phyloP scores from a whole-genome alignment of 352 stramenopile species.

The Pythium chondricola region DNA sequence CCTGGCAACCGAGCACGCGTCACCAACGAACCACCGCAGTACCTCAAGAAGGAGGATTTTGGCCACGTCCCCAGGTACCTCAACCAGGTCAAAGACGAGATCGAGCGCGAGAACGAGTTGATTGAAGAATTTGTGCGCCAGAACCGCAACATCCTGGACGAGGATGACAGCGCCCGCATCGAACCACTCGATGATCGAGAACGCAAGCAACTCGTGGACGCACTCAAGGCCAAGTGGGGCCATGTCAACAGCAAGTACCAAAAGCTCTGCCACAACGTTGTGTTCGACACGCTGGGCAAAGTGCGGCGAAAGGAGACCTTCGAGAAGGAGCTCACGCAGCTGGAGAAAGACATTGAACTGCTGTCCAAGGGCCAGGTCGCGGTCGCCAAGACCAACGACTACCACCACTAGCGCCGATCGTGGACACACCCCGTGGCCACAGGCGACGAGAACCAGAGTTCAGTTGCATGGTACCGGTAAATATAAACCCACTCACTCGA shows the following conservation, averaged over 20 bases:
- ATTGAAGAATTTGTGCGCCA: slow-evolving; percentile 90
- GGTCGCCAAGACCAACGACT: slow-evolving; percentile 42
- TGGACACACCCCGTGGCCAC: too few relatives aligned
- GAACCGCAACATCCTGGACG: slow-evolving; percentile 83
- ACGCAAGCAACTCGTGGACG: slow-evolving; percentile 74
- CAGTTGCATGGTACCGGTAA: too few relatives aligned
- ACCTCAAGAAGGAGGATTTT: slow-evolving; percentile 89
- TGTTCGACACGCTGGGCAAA: slow-evolving; percentile 90
- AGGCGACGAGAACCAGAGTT: background rate
- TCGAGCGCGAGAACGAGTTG: slow-evolving; percentile 90
- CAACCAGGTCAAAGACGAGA: slow-evolving; percentile 89
- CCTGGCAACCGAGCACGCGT: slow-evolving; percentile 47
- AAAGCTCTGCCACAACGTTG: slow-evolving; percentile 91
- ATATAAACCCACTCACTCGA: too few relatives aligned
- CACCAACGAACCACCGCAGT: slow-evolving; percentile 67
- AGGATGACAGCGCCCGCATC: slow-evolving; percentile 44
- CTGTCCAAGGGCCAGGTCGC: slow-evolving; percentile 74
- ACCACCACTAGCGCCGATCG: slow-evolving; percentile 44
- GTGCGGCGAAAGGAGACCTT: slow-evolving; percentile 90
- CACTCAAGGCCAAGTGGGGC: slow-evolving; percentile 92
- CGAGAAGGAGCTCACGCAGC: slow-evolving; percentile 87
- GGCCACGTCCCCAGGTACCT: slow-evolving; percentile 91
- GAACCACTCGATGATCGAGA: slow-evolving; percentile 84
- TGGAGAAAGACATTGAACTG: slow-evolving; percentile 90
- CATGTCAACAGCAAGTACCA: slow-evolving; percentile 93